phyloP scores from a whole-genome alignment of 495 filamentous ascomycete species.

The Lasiosphaeria hispida region DNA sequence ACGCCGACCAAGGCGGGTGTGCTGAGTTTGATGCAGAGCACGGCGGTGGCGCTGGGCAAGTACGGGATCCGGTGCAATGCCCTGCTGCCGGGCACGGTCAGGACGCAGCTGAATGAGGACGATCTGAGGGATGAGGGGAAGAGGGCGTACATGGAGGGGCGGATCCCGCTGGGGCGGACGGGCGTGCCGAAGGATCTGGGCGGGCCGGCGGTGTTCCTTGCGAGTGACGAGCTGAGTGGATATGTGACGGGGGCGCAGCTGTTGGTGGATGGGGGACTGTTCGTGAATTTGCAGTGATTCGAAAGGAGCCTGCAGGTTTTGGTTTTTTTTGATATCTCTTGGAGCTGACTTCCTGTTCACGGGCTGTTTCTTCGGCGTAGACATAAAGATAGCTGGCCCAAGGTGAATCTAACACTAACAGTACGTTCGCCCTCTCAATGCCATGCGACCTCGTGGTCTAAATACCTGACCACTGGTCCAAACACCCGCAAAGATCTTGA shows the following conservation, averaged over 20 bases:
- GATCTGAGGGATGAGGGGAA: constrained; percentile 71
- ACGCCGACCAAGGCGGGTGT: constrained; percentile 91
- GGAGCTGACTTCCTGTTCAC: too few species aligned
- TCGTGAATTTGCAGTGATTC: constrained; percentile 55
- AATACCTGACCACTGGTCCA: too few species aligned
- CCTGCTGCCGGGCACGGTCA: constrained; percentile 78
- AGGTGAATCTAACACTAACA: too few species aligned
- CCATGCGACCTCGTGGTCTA: too few species aligned
- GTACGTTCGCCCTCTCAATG: too few species aligned
- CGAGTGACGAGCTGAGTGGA: constrained; percentile 70
- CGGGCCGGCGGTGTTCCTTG: constrained; percentile 84
- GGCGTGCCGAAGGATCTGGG: constrained; percentile 68
- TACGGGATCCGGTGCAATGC: constrained; percentile 83
- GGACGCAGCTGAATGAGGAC: constrained; percentile 82
- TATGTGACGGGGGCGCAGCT: constrained; percentile 83
- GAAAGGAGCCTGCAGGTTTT: too few species aligned
- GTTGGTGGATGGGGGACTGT: constrained; percentile 78
- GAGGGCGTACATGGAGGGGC: constrained; percentile 76
- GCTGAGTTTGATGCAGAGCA: constrained; percentile 78
- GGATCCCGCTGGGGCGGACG: constrained; percentile 76
- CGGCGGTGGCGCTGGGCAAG: constrained; percentile 72
- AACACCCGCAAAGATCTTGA: too few species aligned
- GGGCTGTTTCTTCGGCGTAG: too few species aligned
- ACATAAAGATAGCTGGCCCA: too few species aligned
- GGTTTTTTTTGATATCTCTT: too few species aligned